These are phyloP conservation scores for Skeletonema costatum DNA, from an alignment of 108 stramenopile species.

Conservation along the genomic window DNA sequence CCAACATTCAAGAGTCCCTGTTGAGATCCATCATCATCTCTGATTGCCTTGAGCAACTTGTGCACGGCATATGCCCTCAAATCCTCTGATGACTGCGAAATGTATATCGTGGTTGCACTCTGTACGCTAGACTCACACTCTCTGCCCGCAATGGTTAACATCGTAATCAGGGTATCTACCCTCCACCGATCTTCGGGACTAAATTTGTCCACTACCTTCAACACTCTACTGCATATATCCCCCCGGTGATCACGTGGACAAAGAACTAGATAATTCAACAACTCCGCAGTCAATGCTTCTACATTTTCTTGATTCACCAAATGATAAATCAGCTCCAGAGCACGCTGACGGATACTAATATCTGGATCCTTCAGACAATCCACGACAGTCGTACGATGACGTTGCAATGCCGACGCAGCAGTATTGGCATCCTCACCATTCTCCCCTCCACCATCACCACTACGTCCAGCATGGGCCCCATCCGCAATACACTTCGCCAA, in stretches of 20 bases:
- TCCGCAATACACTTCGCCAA: constrained; percentile 79
- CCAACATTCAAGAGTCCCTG: constrained; percentile 86
- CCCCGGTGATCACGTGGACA: constrained; percentile 92
- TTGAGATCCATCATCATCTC: constrained; percentile 91
- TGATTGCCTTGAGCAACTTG: constrained; percentile 88
- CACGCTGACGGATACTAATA: constrained; percentile 97
- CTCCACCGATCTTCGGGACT: constrained; percentile 93
- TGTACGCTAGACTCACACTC: constrained; percentile 82
- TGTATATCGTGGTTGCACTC: constrained; percentile 80
- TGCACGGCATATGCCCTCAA: constrained; percentile 90
- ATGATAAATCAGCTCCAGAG: constrained; percentile 97
- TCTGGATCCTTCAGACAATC: constrained; percentile 99
- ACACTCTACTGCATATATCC: constrained; percentile 88
- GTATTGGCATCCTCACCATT: constrained; percentile 54
- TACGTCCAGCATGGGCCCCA: constrained; percentile 32
- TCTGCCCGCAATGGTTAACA: constrained; percentile 95
- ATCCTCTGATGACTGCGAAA: constrained; percentile 73
- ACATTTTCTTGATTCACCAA: constrained; percentile 94
- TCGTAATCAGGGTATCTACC: constrained; percentile 94
- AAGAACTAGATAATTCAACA: constrained; percentile 97
- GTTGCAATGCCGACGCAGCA: constrained; percentile 87
- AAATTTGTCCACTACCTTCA: constrained; percentile 90
- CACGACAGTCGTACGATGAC: constrained; percentile 93
- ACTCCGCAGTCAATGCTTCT: constrained; percentile 87
- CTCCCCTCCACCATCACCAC: constrained; percentile 18